Base-by-base conservation (phyloP, 2,329 filamentous ascomycete genomes). In the Scopulariopsis brevicaulis region DNA sequence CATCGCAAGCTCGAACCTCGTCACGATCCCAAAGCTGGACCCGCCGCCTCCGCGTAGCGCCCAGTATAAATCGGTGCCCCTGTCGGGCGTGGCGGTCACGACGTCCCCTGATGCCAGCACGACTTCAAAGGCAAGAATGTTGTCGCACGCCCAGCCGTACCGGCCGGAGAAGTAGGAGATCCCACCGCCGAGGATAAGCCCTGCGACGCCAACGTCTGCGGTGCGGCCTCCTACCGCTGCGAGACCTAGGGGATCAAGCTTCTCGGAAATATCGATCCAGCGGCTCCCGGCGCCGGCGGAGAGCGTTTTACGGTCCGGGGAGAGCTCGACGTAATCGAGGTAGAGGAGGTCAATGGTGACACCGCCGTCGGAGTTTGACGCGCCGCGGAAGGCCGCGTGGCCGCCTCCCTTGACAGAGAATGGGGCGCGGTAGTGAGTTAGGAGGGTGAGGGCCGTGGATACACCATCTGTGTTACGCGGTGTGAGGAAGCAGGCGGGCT, bases 21-120 rank as follows among this genome's bases (percentile, higher is more conserved):
- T 70, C 6, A 84, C 77, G 4, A 84, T 70, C n/a, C 76, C 81
- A 60, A 80, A 84, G 53, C 76, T 83, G 37, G 78, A 79, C 1
- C 80, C 78, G 1, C 81, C 79, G 3, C 78, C 77, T 18, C 80
- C 79, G 40, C 73, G 70, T 1, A 83, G 70, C 2, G 80, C 82
- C 78, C 79, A 83, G 67, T 78, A 83, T 1, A 85, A 69, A 58
- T 83, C 80, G 0, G 70, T 59, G 59, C 82, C 71, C n/a, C 74
- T 62, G 1, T 67, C 65, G 3, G 65, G 66, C 6, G 69, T 73
- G 3, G 76, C 78, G 2, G 67, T 72, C 1, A 78, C 62, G n/a
- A 77, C 64, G 12, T 68, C 60, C 1, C 80, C 79, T 28, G 67
- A 66, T 0, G 73, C 75, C 11, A 74, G 73, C 1, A 82, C 71